Evolutionary conservation across 1,284 basidiomycete genomes (phyloP), one percentile per base, ranked within the genome.

Genomic region (Ceratobasidium sp.): DNA sequence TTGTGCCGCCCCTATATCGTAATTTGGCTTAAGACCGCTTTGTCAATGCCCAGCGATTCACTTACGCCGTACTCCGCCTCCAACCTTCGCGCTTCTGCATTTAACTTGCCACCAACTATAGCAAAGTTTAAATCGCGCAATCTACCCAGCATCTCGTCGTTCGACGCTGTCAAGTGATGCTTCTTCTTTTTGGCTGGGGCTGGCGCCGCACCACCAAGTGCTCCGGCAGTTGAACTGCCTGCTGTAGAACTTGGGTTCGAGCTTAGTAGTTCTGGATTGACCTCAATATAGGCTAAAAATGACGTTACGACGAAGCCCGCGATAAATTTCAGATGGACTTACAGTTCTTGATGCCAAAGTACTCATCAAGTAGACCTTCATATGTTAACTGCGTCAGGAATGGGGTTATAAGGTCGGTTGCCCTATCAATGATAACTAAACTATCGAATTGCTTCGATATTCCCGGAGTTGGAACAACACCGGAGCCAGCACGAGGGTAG

Each of bases 341-440:
- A 95, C 96, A 93, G 82, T 98, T 96, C 84, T 90, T 93, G 80
- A 99, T 93, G 0, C 95, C 95, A 62, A 98, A 87, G 57, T 96
- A 87, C 84, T 99, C 98, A 82, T 99, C 97, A n/a, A 99, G 89
- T 59, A 99, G 91, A 20, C 98, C 98, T 84, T 98, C 93, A 82
- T 99, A 99, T 0, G 98, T 99, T 75, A 99, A 87, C 83, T 99
- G 97, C 0, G 97, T 99, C 64, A 97, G 91, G 74, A 99, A 88
- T 0, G 97, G 96, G 0, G 97, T 98, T 73, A 98, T 92, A 92
- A 98, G 94, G 84, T 99, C 98, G n/a, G 95, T 92, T 59, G 92
- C 90, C 69, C 98, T 91, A 84, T 99, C 98, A 77, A 99, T 82
- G 57, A 99, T 89, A 80, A 99, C 92, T 77, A 99, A 86, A 26